phyloP scores from a whole-genome alignment of 2,329 filamentous ascomycete species.

The Tolypocladium pustulatum region DNA sequence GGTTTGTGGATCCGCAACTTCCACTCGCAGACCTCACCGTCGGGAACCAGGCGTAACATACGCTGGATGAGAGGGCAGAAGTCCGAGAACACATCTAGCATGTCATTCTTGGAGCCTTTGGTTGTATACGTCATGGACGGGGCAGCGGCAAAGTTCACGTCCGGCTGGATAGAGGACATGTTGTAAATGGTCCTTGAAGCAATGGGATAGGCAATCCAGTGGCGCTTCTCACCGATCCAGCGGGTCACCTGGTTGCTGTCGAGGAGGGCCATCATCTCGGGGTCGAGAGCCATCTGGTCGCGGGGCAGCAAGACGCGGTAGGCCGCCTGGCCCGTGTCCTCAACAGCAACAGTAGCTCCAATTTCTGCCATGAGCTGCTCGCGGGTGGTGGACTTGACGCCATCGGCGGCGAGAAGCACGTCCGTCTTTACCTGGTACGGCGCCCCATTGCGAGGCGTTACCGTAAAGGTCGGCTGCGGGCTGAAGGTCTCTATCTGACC shows the following conservation, averaged over 20 bases:
- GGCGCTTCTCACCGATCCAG: constrained; percentile 66
- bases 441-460: constrained; percentile 44
- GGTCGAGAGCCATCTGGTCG: constrained; percentile 53
- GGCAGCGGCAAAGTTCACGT: constrained; percentile 47
- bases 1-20: constrained; percentile 47
- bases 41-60: constrained; percentile 49
- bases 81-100: constrained; percentile 50
- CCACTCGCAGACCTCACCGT: constrained; percentile 56
- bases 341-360: constrained; percentile 41
- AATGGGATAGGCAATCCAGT: constrained; percentile 72
- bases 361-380: constrained; percentile 43
- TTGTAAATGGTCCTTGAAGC: constrained; percentile 56
- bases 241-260: constrained; percentile 57
- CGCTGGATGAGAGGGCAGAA: constrained; percentile 50
- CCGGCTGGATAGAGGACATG: constrained; percentile 51
- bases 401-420: constrained; percentile 42
- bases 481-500: constrained; percentile 47
- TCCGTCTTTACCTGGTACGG: constrained; percentile 43
- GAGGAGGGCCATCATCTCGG: constrained; percentile 57
- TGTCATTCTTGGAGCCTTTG: constrained; percentile 46
- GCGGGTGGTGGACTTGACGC: constrained; percentile 42
- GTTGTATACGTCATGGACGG: constrained; percentile 53
- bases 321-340: constrained; percentile 65
- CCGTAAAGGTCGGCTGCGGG: constrained; percentile 48
- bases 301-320: constrained; percentile 70